A percentile compares a stretch with the other conserved stretches of the same genome.
phyloP scores from a whole-genome alignment of 2,329 filamentous ascomycete species.

The Teratosphaeriaceae sp. region DNA sequence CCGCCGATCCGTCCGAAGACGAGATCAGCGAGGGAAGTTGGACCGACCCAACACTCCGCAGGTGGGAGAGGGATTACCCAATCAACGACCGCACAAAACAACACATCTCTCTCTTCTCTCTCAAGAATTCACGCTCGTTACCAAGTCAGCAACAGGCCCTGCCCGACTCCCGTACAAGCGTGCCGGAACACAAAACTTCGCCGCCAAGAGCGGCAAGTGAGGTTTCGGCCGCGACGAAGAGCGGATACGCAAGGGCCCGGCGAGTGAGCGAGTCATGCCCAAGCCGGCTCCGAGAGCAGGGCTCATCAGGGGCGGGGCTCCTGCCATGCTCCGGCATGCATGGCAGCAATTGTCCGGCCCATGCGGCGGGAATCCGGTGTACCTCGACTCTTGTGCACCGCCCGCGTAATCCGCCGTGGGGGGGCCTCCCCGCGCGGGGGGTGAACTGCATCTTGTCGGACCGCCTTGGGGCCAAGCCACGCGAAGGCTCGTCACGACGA shows the following conservation, averaged over 20 bases:
- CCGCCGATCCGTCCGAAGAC: constrained; percentile 3
- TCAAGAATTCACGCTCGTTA: constrained; percentile 21
- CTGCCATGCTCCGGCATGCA: constrained; percentile 24
- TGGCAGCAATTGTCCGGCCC: constrained; percentile 31
- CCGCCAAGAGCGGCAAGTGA: constrained; percentile 15
- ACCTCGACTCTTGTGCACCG: too few species aligned
- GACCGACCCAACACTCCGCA: constrained; percentile 29
- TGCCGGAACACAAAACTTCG: constrained; percentile 6
- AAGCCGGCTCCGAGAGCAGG: constrained; percentile 20
- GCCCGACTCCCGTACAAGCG: constrained; percentile 7
- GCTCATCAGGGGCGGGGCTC: too few species aligned
- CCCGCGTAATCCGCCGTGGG: too few species aligned
- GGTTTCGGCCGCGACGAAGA: constrained; percentile 10
- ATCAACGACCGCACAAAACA: constrained; percentile 27
- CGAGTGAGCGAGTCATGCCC: constrained; percentile 30
- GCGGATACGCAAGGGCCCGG: constrained; percentile 19
- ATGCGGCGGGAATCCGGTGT: too few species aligned
- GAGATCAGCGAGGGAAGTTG: constrained; percentile 8
- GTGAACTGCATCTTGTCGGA: constrained; percentile 19
- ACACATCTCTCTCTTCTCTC: constrained; percentile 26
- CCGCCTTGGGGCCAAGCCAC: constrained; percentile 26
- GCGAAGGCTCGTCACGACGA: too few species aligned
- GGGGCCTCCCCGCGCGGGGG: too few species aligned
- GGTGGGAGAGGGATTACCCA: constrained; percentile 27
- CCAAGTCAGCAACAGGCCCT: constrained; percentile 13